Conservation (phyloP, 2,329 filamentous ascomycete species). For the Zasmidium cellare region DNA sequence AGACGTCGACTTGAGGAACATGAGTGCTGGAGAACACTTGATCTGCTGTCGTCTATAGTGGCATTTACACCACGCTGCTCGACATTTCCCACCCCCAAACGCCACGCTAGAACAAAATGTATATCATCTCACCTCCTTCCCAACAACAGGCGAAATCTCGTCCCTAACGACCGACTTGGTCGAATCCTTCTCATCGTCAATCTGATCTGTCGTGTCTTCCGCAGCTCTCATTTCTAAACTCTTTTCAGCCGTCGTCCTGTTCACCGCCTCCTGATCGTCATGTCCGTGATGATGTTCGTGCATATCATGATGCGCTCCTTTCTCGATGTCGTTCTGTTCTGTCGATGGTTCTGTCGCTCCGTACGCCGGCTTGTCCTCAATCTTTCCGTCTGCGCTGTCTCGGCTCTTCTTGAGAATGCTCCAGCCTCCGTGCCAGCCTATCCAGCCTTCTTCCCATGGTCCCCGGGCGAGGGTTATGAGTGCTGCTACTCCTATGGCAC, state of each 20-base stretch:
- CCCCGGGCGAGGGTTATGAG: slow-evolving; percentile 46
- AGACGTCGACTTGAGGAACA: no score
- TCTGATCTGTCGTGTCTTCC: slow-evolving; percentile 20
- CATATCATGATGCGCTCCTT: slow-evolving; percentile 20
- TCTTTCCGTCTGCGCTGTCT: slow-evolving; percentile 42
- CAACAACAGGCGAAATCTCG: no score
- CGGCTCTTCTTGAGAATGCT: slow-evolving; percentile 45
- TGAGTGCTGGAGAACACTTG: no score
- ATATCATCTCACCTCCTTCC: slow-evolving; percentile 1
- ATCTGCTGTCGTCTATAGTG: no score
- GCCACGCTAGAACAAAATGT: neutral
- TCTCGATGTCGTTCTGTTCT: slow-evolving; percentile 34
- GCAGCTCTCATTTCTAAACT: slow-evolving; percentile 30
- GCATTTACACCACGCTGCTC: no score
- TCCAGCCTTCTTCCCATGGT: slow-evolving; percentile 59
- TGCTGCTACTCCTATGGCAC: slow-evolving; percentile 52
- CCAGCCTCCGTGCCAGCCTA: slow-evolving; percentile 62
- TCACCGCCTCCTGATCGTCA: slow-evolving; percentile 27
- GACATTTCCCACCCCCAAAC: neutral
- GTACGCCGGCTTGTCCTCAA: slow-evolving; percentile 13
- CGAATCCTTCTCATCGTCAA: slow-evolving; percentile 7
- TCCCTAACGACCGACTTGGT: neutral
- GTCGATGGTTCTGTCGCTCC: slow-evolving; percentile 12
- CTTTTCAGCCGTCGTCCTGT: slow-evolving; percentile 28
- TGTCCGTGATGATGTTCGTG: slow-evolving; percentile 23